Evolutionary conservation across 2,329 filamentous ascomycete genomes (phyloP), one percentile per base, ranked within the genome.

Genomic region (Penicillium capsulatum): DNA sequence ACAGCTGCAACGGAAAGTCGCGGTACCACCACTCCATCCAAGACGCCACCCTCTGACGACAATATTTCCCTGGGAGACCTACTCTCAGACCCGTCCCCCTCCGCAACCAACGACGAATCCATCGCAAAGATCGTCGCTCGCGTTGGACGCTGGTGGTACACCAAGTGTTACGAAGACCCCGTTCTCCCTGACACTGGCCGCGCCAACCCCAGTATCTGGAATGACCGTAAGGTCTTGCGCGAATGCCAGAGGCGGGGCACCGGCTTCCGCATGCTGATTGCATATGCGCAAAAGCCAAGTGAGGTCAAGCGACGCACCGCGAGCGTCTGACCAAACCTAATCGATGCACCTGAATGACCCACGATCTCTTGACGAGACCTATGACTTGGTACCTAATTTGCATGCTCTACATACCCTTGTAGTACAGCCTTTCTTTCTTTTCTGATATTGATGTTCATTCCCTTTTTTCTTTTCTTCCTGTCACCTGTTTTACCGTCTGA

Each of bases 141-240:
- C 47, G 91, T 97, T 8, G 91, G 89, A 2, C 78, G 92, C 30
- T 97, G 91, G 88, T 98, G 92, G 92, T 97, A 95, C 66, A 86
- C 81, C 7, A 80, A 85, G 36, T 96, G 91, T 70, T 97, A 96
- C 62, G 91, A 96, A 66, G 79, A 76, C 40, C 74, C 77, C 3
- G 72, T 81, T 7, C 64, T 77, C 43, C 60, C 65, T 1, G 66
- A 74, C 43, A 39, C 34, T 2, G 62, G 69, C 34, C 61, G 72
- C 34, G 67, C 70, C 33, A 69, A 71, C 31, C 78, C 66, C 44
- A 83, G 84, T 61, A 86, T 97, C 51, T 97, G 90, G 84, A 76
- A 74, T 32, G 85, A 96, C 59, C 78, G 75, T 39, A 75, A 75
- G 7, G 68, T 97, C 17, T 70, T 97, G 32, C 72, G 79, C 11